Conservation (phyloP, 257 asterid species). For the Solanum phureja region DNA sequence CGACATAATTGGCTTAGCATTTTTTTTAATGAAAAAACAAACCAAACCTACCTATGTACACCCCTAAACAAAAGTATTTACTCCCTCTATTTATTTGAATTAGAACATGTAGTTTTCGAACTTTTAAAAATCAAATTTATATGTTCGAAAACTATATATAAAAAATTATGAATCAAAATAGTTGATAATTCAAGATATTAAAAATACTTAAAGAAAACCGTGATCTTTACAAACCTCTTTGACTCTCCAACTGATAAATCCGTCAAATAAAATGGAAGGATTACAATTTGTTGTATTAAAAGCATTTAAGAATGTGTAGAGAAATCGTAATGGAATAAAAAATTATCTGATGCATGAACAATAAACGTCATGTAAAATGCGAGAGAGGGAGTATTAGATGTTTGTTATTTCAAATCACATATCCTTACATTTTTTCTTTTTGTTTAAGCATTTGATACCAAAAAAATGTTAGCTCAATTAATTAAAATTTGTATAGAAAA, state of each 20-base stretch:
- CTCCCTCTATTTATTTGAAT: not conserved
- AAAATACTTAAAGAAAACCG: not conserved
- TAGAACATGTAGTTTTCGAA: not conserved
- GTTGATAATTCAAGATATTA: too few species aligned
- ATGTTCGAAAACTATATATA: not conserved
- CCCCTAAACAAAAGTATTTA: not conserved
- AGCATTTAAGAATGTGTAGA: not conserved
- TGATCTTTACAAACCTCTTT: not conserved
- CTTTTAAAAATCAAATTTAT: not conserved
- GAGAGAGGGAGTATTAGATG: not conserved
- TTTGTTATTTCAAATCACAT: not conserved
- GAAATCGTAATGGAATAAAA: not conserved
- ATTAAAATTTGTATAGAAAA: not conserved
- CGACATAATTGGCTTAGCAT: too few species aligned
- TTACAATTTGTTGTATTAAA: not conserved
- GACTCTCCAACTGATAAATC: not conserved
- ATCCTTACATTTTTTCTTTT: not conserved
- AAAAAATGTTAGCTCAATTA: not conserved
- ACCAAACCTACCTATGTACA: too few species aligned
- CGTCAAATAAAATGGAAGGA: not conserved
- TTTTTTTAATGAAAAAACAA: too few species aligned
- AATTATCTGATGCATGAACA: not conserved
- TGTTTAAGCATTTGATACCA: not conserved
- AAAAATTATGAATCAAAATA: not conserved
- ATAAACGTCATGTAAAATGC: not conserved